Evolutionary conservation across 1,284 basidiomycete species (phyloP), one percentile per base, ranked within the genome.

Genomic region (Sphaerobolus stellatus): DNA sequence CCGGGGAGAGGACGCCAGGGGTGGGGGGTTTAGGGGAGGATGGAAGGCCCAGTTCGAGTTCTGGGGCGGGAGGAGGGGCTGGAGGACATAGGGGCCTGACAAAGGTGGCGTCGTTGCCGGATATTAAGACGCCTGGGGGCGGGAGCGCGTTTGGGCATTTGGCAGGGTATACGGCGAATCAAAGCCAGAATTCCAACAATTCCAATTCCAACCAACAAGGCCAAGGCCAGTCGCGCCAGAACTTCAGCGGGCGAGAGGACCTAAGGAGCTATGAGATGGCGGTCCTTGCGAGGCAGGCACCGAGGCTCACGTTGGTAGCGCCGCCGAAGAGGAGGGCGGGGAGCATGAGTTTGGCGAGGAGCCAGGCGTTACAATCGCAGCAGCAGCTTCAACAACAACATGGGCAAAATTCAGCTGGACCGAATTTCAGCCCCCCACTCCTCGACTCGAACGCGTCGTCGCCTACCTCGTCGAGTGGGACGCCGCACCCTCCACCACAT

Each of bases 191-290:
- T n/a, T n/a, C n/a, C n/a, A n/a, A n/a, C n/a, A n/a, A n/a, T n/a
- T n/a, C 66, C 67, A 50, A 68, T 66, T 33, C 52, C 22, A 20
- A 27, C 30, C 29, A 55, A 27, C 34, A 38, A 52, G 28, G 22
- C 41, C 13, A n/a, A 52, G 22, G 8, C 14, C 66, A 14, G 13
- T 41, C 24, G 30, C 13, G 14, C 41, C 13, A 20, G 28, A 33
- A 31, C 28, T 9, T 43, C 16, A 25, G n/a, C 22, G 41, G 25
- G 13, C 14, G 31, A 33, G 87, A 89, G 20, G 87, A 89, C 62
- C 61, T 90, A 60, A 74, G 77, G 59, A 80, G 79, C 56, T 90
- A 91, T 59, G 86, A 90, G 65, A 84, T 85, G 48, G 88, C 88
- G 6, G 81, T 90, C 5, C 67, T 88, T 36, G 86, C 87, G 16